Evolutionary conservation across 352 stramenopile genomes (phyloP), one percentile per base, ranked within the genome.

Genomic region (Elongisporangium undulatum): DNA sequence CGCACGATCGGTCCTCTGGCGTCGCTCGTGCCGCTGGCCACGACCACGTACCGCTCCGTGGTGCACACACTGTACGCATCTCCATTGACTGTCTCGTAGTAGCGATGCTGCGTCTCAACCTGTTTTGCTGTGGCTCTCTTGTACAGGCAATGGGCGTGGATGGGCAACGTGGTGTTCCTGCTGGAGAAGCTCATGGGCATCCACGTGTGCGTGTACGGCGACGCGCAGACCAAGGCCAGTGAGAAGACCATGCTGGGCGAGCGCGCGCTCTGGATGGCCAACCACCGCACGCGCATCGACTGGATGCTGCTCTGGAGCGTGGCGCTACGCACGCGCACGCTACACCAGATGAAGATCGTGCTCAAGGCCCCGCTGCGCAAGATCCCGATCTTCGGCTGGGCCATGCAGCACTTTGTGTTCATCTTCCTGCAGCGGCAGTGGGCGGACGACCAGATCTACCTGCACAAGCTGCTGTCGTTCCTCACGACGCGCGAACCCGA

Each of bases 371-470:
- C 79, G 21, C 66, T 95, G 38, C 79, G 80, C 22, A 73, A 72
- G 55, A 63, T 88, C 26, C 85, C 85, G 49, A 77, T 95, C 64
- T 92, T 93, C 56, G 85, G 85, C 3, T 95, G 83, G 85, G 83
- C 81, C 56, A 95, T 92, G 83, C 83, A 92, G 71, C 76, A 87
- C 63, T 93, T 95, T 41, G 67, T 91, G 41, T 93, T 92, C 61
- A 83, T 93, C 59, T 95, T 93, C 58, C 61, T 95, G 61, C 71
- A 88, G 63, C 82, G 85, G 48, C 74, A 67, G 34, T 92, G 83
- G 75, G 60, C 64, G 13, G 75, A 93, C 12, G 82, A 93, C 45
- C 68, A 87, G 51, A 60, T 59, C 45, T 74, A 84, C 23, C 55
- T 95, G 17, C 66, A 64, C 19, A 74, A 64, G 29, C 64, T 91